A percentile compares a stretch with the other conserved stretches of the same genome.
Conservation (phyloP, 768 basidiomycete genomes). For the Termitomyces sp. region DNA sequence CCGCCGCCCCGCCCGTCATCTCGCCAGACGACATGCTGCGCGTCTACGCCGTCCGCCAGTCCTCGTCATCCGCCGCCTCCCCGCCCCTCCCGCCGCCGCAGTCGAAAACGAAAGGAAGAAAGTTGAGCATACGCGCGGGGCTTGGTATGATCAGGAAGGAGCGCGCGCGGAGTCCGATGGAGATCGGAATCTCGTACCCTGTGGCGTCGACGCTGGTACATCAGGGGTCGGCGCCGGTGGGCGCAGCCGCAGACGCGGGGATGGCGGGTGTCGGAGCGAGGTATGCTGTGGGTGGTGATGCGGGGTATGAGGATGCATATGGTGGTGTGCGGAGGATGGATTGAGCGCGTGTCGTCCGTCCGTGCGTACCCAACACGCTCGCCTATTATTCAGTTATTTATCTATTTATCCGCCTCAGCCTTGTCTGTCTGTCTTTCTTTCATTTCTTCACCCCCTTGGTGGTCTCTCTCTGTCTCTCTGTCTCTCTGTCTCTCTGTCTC, state of each 20-base stretch:
- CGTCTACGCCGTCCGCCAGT: slow-evolving; percentile 52
- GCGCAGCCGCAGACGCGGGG: neutral
- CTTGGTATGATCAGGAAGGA: slow-evolving; percentile 9
- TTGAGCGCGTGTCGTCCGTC: neutral
- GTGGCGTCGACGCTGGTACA: neutral
- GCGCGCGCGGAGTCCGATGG: neutral
- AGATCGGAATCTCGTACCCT: slow-evolving; percentile 18
- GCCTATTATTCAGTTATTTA: no score
- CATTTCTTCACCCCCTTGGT: no score
- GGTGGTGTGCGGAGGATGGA: neutral
- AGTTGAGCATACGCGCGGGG: slow-evolving; percentile 8
- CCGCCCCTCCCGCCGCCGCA: neutral
- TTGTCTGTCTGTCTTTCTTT: no score
- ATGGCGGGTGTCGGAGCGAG: slow-evolving; percentile 3
- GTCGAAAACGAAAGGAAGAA: slow-evolving; percentile 4
- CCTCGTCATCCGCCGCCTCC: neutral
- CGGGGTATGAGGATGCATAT: slow-evolving; percentile 21
- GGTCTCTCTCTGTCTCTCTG: no score
- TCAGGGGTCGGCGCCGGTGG: neutral
- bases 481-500: no score
- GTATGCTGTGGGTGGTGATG: neutral
- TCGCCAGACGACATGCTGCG: slow-evolving; percentile 74
- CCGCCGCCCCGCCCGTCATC: slow-evolving; percentile 20
- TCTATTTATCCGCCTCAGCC: no score
- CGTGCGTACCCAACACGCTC: no score